These are phyloP conservation scores for Litsea cubeba DNA, from an alignment of 164 flowering plant species.

Conservation along the genomic window DNA sequence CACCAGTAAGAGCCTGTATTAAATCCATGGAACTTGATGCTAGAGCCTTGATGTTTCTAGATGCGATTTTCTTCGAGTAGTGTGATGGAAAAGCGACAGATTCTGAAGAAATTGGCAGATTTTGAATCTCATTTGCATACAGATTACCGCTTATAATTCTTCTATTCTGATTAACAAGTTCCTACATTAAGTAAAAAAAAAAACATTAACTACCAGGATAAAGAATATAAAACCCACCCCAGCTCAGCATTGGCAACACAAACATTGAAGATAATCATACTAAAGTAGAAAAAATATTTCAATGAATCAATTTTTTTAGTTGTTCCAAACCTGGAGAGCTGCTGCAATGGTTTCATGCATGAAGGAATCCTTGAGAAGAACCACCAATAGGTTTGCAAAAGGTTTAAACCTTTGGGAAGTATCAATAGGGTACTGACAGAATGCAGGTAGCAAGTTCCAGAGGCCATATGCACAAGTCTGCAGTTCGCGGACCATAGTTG, in stretches of 20 bases:
- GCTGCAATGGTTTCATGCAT: conserved; percentile 51
- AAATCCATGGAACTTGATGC: conserved; percentile 45
- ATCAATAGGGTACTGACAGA: conserved; percentile 71
- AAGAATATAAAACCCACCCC: background rate
- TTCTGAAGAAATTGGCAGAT: conserved; percentile 15
- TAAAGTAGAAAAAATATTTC: background rate
- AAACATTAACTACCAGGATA: conserved; percentile 1
- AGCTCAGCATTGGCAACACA: background rate
- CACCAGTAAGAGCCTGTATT: conserved; percentile 54
- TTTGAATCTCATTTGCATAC: conserved; percentile 13
- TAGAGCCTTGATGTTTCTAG: conserved; percentile 53
- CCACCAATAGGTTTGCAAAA: conserved; percentile 39
- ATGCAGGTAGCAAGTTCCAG: conserved; percentile 72
- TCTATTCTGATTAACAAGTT: conserved; percentile 68
- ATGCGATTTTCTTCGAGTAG: conserved; percentile 56
- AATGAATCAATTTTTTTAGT: background rate
- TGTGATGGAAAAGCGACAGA: conserved; percentile 12
- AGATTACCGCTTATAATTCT: conserved; percentile 22
- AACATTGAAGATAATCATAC: background rate
- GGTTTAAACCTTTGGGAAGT: conserved; percentile 34
- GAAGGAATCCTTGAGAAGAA: conserved; percentile 42
- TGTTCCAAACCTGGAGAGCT: conserved; percentile 54
- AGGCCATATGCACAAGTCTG: conserved; percentile 50
- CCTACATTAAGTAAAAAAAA: conserved; percentile 25
- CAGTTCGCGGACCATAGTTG: conserved; percentile 40